These are phyloP conservation scores for Mesotaenium endlicherianum DNA, from an alignment of 139 green algal species.

Conservation along the genomic window DNA sequence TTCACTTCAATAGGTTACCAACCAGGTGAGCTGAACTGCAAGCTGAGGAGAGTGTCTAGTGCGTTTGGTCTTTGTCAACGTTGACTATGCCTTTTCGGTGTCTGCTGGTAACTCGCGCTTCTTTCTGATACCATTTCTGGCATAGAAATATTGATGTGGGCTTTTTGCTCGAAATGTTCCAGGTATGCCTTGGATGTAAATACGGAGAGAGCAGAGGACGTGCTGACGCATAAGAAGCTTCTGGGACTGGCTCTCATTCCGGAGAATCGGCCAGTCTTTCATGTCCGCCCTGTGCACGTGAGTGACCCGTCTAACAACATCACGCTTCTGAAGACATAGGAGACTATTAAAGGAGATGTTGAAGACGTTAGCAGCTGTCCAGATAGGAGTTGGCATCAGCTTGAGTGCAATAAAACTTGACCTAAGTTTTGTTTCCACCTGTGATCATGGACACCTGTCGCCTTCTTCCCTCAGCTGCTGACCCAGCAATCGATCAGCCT, in stretches of 20 bases:
- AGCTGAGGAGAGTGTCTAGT: neutral
- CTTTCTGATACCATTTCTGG: neutral
- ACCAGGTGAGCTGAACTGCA: conserved; percentile 9
- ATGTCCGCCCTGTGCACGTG: conserved; percentile 43
- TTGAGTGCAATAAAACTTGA: no score
- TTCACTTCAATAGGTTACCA: conserved; percentile 42
- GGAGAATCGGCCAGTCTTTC: conserved; percentile 35
- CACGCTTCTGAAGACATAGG: no score
- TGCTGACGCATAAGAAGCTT: conserved; percentile 90
- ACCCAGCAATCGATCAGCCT: no score
- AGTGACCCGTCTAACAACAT: neutral
- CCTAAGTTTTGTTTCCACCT: no score
- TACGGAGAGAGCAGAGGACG: conserved; percentile 74
- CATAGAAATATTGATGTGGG: neutral
- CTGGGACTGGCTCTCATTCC: conserved; percentile 74
- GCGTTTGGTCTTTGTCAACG: neutral
- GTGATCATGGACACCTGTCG: no score
- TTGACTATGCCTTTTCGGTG: neutral
- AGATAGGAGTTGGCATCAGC: no score
- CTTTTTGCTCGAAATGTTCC: neutral
- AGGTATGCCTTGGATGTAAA: conserved; percentile 55
- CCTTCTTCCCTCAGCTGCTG: no score
- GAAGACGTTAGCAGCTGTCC: no score
- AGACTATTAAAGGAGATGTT: neutral
- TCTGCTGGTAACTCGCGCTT: neutral